Percentiles rank a stretch among this genome's conserved stretches.
phyloP scores from a whole-genome alignment of 164 flowering plant genomes.

The Taxillus chinensis region DNA sequence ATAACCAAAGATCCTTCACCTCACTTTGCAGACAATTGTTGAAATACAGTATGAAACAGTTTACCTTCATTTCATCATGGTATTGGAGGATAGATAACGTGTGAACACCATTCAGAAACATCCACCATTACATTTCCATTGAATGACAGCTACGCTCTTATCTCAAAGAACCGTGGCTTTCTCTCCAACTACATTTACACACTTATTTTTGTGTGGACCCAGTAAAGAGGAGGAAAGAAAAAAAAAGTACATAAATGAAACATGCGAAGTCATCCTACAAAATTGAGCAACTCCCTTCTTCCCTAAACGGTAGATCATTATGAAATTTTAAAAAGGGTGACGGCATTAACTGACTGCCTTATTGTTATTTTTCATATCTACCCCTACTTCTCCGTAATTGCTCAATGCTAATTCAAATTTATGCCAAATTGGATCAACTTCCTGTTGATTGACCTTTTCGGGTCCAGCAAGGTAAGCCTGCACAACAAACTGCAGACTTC shows the following conservation, averaged over 20 bases:
- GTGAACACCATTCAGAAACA: not conserved
- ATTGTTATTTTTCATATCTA: not conserved
- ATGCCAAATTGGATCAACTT: constrained; percentile 51
- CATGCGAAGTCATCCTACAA: constrained; percentile 16
- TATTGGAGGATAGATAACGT: no score
- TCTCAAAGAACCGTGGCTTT: not conserved
- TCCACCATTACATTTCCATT: not conserved
- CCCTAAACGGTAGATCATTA: constrained; percentile 17
- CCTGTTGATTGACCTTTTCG: constrained; percentile 55
- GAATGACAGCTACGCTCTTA: not conserved
- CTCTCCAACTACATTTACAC: not conserved
- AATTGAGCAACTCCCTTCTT: constrained; percentile 43
- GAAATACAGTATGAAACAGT: no score
- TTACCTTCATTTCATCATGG: no score
- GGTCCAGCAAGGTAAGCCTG: constrained; percentile 83
- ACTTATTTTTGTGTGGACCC: no score
- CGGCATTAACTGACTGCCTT: not conserved
- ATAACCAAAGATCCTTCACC: no score
- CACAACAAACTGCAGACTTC: constrained; percentile 61
- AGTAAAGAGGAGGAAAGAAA: not conserved
- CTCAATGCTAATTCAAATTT: constrained; percentile 62
- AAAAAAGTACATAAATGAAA: not conserved
- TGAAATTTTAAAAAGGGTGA: not conserved
- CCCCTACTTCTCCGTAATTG: constrained; percentile 43
- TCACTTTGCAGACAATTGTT: no score